Conservation (phyloP, 345 rosid species). For the Aurinia saxatilis region DNA sequence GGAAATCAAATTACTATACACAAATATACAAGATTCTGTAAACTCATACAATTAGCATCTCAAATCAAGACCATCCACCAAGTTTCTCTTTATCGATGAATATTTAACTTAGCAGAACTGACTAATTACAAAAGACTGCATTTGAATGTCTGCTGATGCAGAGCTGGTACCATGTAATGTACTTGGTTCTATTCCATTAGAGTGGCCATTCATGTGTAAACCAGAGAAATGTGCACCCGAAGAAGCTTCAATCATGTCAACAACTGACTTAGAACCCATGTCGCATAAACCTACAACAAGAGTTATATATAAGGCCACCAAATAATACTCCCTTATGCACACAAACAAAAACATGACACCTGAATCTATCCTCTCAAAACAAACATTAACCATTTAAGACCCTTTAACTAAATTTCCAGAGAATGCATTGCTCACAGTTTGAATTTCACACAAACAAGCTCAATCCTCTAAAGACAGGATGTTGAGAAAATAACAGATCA, state of each 20-base stretch:
- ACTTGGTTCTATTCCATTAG: conserved; percentile 50
- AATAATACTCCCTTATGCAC: background rate
- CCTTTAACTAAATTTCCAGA: background rate
- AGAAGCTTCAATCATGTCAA: conserved; percentile 85
- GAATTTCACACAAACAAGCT: background rate
- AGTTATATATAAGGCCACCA: background rate
- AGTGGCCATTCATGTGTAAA: conserved; percentile 40
- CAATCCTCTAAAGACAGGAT: background rate
- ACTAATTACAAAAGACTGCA: conserved; percentile 94
- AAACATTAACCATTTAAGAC: background rate
- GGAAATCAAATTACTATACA: too few relatives aligned
- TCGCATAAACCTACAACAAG: background rate
- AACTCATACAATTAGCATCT: background rate
- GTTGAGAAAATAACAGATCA: background rate
- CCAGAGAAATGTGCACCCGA: conserved; percentile 85
- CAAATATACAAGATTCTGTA: too few relatives aligned
- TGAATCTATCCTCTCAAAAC: background rate
- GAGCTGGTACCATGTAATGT: conserved; percentile 43
- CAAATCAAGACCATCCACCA: conserved; percentile 9
- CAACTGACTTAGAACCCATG: conserved; percentile 44
- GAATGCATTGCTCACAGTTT: background rate
- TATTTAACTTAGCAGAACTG: conserved; percentile 12
- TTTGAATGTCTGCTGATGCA: conserved; percentile 42
- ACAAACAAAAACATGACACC: background rate
- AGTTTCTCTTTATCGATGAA: background rate